Evolutionary conservation across 164 flowering plant genomes (phyloP).

Genomic region (Aristolochia californica): DNA sequence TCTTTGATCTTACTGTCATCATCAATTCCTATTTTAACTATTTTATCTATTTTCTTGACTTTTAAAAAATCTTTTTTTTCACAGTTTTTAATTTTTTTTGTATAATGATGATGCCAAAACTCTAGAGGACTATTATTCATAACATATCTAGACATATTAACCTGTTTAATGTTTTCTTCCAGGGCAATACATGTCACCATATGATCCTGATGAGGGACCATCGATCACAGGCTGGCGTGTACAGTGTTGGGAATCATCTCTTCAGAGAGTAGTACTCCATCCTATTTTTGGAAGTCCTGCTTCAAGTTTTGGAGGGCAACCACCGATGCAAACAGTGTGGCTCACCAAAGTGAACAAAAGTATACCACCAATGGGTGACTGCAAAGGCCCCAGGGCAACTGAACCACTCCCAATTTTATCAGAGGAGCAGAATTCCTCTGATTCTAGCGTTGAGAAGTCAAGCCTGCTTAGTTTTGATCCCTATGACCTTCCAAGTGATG

Average conservation of each 20-base stretch:
- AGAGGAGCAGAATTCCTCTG: conserved; percentile 36
- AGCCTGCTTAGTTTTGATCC: conserved; percentile 74
- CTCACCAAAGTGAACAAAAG: conserved; percentile 75
- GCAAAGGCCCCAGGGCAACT: conserved; percentile 34
- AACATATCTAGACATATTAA: too few species aligned
- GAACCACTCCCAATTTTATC: conserved; percentile 23
- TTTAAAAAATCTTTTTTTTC: too few species aligned
- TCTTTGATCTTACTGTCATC: too few species aligned
- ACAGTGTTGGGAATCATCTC: conserved; percentile 98
- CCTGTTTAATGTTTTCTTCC: conserved; percentile 12
- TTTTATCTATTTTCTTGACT: too few species aligned
- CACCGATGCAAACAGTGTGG: conserved; percentile 99
- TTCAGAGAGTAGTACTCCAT: conserved; percentile 93
- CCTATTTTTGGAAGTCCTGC: conserved; percentile 88
- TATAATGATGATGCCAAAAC: too few species aligned
- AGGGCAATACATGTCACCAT: conserved; percentile 99
- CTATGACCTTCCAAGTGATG: conserved; percentile 92
- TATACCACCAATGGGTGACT: conserved; percentile 64
- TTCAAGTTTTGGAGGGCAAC: conserved; percentile 78
- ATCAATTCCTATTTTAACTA: too few species aligned
- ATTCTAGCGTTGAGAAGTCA: conserved; percentile 33
- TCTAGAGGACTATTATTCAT: too few species aligned
- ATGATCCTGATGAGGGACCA: conserved; percentile 99
- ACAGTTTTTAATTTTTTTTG: too few species aligned
- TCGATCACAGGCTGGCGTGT: conserved; percentile 98